Base-by-base conservation (phyloP, 2,329 filamentous ascomycete species). In the Tolypocladium guangdongense region DNA sequence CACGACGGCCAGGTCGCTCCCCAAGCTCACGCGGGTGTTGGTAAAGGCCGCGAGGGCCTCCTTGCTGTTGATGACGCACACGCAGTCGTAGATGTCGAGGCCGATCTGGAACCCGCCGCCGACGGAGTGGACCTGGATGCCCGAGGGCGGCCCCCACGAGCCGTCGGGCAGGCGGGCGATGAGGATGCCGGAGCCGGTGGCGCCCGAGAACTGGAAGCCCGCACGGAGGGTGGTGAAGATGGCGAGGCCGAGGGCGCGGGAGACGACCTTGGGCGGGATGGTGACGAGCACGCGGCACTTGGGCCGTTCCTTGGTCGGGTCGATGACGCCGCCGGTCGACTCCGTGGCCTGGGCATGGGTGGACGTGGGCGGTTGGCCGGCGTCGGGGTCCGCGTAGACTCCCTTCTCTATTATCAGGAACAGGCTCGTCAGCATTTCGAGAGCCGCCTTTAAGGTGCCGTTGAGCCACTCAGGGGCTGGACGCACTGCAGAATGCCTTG, bases 21-120 rank as follows among this genome's bases (percentile, higher is more conserved):
- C 90, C 1, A 95, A 71, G 1, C 87, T 91, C 58, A 88, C 83
- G 16, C 89, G 80, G 1, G 88, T 77, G 54, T 81, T 82, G 55
- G 85, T 87, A 67, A 95, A 95, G 0, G 87, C 86, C 18, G 86
- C 81, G 43, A 95, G 74, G 0, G 89, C 89, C 59, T 87, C 79
- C 43, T 80, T 76, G 4, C 81, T 87, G 71, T 95, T 95, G 68
- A 95, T 90, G 37, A 95, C 86, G 27, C 90, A 82, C 3, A 95
- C 88, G 60, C 88, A 93, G 66, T 95, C 90, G 71, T 93, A 95
- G 32, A 95, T 90, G 66, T 95, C 90, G 14, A 92, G 79, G 14
- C 90, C 90, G 1, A 88, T 81, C 55, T 92, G 77, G 64, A 95
- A 89, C 0, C 90, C 90, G 1, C 90, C 79, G 4, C 87, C 88